Percentiles rank a stretch among this genome's conserved stretches.
phyloP scores from a whole-genome alignment of 176 grass and related monocot species.

The Leersia perrieri region DNA sequence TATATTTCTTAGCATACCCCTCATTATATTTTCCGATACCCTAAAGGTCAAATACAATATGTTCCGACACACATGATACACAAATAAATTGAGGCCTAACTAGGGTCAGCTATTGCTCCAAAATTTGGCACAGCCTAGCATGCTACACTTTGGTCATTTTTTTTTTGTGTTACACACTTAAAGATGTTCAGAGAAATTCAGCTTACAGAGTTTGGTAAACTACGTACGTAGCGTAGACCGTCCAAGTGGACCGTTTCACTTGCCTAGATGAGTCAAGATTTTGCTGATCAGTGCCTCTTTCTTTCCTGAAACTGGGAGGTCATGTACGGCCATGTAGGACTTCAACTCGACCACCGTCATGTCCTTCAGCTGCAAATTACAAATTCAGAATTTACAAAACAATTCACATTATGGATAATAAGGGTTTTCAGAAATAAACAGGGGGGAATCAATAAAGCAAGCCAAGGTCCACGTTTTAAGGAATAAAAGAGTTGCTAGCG shows the following conservation, averaged over 20 bases:
- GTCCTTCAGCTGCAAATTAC: slow-evolving; percentile 73
- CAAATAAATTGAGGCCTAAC: neutral
- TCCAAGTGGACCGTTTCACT: slow-evolving; percentile 40
- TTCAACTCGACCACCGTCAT: slow-evolving; percentile 67
- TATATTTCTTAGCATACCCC: too few species aligned
- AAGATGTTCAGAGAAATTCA: neutral
- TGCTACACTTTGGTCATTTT: too few species aligned
- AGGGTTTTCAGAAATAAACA: neutral
- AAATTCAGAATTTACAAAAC: slow-evolving; percentile 13
- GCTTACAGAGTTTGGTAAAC: neutral
- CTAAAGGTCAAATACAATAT: too few species aligned
- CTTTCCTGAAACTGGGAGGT: slow-evolving; percentile 70
- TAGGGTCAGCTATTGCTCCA: slow-evolving; percentile 14
- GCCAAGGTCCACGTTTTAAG: slow-evolving; percentile 5
- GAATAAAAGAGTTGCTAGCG: neutral
- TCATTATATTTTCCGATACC: too few species aligned
- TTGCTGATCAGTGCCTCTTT: slow-evolving; percentile 77
- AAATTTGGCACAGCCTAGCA: slow-evolving; percentile 2
- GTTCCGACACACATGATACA: too few species aligned
- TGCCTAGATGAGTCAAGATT: slow-evolving; percentile 88
- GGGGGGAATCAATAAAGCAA: neutral
- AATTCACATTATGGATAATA: neutral
- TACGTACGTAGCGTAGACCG: neutral
- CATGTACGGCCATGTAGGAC: slow-evolving; percentile 67
- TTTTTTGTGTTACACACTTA: neutral